Evolutionary conservation across 805 yeast genomes (phyloP).

Genomic region (Zygotorulaspora sp.): DNA sequence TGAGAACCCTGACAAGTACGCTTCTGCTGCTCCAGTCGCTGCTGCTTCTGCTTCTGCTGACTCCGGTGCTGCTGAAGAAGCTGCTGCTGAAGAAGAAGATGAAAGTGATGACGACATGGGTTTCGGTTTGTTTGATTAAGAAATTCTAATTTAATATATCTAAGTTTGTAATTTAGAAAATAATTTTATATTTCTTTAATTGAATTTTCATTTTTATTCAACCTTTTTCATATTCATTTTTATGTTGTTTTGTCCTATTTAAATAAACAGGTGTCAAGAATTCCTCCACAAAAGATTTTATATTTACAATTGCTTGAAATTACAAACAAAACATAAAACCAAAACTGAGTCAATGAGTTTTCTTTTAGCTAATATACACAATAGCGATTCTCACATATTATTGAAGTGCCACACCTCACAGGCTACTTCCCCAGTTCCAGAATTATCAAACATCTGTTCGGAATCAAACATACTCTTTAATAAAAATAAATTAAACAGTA

Average conservation of each 20-base stretch:
- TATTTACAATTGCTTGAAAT: no score
- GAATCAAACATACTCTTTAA: no score
- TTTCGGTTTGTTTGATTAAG: slow-evolving; percentile 97
- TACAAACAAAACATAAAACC: not conserved
- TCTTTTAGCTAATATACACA: slow-evolving; percentile 8
- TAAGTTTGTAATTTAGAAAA: not conserved
- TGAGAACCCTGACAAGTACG: slow-evolving; percentile 99
- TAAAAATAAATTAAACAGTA: no score
- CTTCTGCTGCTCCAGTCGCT: slow-evolving; percentile 98
- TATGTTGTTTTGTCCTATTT: not conserved
- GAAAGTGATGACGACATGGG: slow-evolving; percentile 86
- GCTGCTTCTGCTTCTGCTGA: slow-evolving; percentile 63
- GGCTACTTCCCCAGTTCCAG: no score
- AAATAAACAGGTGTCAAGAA: not conserved
- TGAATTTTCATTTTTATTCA: slow-evolving; percentile 1
- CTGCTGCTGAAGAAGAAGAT: slow-evolving; percentile 70
- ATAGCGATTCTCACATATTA: slow-evolving; percentile 9
- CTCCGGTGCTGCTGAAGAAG: slow-evolving; percentile 65
- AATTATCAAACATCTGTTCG: no score
- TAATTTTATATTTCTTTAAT: slow-evolving; percentile 7
- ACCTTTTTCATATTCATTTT: not conserved
- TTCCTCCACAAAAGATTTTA: not conserved
- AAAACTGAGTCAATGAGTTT: slow-evolving; percentile 12
- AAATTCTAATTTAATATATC: slow-evolving; percentile 13
- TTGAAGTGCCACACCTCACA: no score